Conservation (phyloP, 2,329 filamentous ascomycete species). For the Colletotrichum paranaense region DNA sequence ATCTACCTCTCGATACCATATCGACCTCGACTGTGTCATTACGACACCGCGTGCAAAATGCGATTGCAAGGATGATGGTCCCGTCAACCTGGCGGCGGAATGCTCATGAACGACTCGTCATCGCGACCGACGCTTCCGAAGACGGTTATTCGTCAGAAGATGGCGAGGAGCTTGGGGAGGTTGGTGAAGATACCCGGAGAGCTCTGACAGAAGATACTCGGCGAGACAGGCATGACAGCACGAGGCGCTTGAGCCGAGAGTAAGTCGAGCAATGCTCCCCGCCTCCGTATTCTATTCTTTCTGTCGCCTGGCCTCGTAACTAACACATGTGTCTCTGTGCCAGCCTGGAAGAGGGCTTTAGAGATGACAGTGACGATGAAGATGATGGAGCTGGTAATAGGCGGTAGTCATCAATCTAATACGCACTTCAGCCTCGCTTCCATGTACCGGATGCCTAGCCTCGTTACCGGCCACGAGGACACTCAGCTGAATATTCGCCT, state of each 20-base stretch:
- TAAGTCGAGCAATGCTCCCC: slow-evolving; percentile 47
- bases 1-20: slow-evolving; percentile 75
- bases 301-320: neutral
- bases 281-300: neutral
- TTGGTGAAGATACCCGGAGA: slow-evolving; percentile 61
- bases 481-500: slow-evolving; percentile 4
- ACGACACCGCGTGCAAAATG: slow-evolving; percentile 60
- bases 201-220: slow-evolving; percentile 51
- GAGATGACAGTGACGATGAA: slow-evolving; percentile 59
- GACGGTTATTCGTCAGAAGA: slow-evolving; percentile 72
- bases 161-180: slow-evolving; percentile 75
- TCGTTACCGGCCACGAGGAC: slow-evolving; percentile 13
- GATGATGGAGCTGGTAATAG: slow-evolving; percentile 37
- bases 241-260: slow-evolving; percentile 79
- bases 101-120: slow-evolving; percentile 51
- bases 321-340: slow-evolving; percentile 31
- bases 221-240: slow-evolving; percentile 56
- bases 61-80: slow-evolving; percentile 52
- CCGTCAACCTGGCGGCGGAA: slow-evolving; percentile 62
- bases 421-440: slow-evolving; percentile 21
- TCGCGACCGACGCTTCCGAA: slow-evolving; percentile 54
- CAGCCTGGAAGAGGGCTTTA: slow-evolving; percentile 69
- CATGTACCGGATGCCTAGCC: neutral
- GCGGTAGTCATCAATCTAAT: slow-evolving; percentile 31
- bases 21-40: slow-evolving; percentile 67